phyloP scores from a whole-genome alignment of 768 basidiomycete species.

The Cystobasidium onofrii region DNA sequence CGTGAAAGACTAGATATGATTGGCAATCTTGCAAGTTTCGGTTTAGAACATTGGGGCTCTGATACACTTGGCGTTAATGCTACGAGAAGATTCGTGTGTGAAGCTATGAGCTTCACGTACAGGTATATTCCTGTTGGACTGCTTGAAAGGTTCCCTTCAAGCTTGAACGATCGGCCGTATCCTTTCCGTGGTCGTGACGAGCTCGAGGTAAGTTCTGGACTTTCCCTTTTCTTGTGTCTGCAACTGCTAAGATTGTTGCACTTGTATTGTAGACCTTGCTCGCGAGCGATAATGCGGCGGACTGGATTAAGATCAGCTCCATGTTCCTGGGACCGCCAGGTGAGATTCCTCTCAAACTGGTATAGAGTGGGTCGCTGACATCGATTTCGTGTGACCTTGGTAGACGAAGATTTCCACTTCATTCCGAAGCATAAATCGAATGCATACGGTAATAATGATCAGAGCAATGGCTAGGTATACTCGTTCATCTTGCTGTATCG shows the following conservation, averaged over 20 bases:
- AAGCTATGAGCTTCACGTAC: slow-evolving; percentile 90
- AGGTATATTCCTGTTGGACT: slow-evolving; percentile 92
- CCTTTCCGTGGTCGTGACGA: slow-evolving; percentile 80
- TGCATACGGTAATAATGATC: slow-evolving; percentile 36
- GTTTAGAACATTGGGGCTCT: slow-evolving; percentile 59
- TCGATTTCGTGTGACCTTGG: too few species aligned
- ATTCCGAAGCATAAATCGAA: slow-evolving; percentile 94
- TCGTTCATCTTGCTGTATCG: neutral
- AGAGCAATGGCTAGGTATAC: slow-evolving; percentile 4
- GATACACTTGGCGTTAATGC: slow-evolving; percentile 74
- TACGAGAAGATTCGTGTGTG: slow-evolving; percentile 84
- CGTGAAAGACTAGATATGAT: slow-evolving; percentile 41
- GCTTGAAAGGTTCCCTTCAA: slow-evolving; percentile 66
- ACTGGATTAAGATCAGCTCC: slow-evolving; percentile 89
- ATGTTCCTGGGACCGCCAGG: slow-evolving; percentile 88
- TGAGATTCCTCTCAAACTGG: slow-evolving; percentile 53
- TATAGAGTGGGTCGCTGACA: too few species aligned
- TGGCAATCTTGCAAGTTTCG: slow-evolving; percentile 58
- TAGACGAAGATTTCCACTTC: slow-evolving; percentile 50
- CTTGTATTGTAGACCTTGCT: slow-evolving; percentile 57
- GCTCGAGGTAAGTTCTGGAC: slow-evolving; percentile 56
- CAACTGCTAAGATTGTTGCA: neutral
- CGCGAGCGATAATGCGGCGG: slow-evolving; percentile 65
- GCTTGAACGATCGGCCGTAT: slow-evolving; percentile 84
- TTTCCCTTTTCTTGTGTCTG: too few species aligned